Conservation (phyloP, 2,329 filamentous ascomycete species). For the Arthrinium puccinioides region DNA sequence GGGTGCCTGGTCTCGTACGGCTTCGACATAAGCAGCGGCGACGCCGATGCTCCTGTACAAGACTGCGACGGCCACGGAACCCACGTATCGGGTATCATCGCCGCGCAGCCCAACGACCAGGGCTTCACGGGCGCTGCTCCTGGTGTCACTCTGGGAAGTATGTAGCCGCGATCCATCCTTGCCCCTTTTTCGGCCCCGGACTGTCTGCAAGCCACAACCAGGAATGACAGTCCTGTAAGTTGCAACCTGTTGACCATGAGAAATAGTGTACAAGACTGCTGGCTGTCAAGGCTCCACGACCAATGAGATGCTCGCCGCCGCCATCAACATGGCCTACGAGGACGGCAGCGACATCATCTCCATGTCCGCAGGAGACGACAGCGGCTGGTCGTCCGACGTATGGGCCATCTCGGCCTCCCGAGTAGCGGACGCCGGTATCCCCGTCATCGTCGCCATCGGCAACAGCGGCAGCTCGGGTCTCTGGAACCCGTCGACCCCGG, state of each 20-base stretch:
- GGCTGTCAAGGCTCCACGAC: conserved; percentile 24
- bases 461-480: conserved; percentile 17
- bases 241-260: too few relatives aligned
- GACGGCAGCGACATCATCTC: conserved; percentile 29
- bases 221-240: too few relatives aligned
- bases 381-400: conserved; percentile 19
- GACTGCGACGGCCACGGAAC: conserved; percentile 31
- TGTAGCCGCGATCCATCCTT: neutral
- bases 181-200: too few relatives aligned
- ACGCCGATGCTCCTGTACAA: conserved; percentile 17
- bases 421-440: conserved; percentile 20
- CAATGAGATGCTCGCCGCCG: conserved; percentile 33
- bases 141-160: conserved; percentile 27
- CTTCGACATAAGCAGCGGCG: conserved; percentile 38
- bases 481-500: conserved; percentile 15
- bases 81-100: conserved; percentile 38
- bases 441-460: conserved; percentile 17
- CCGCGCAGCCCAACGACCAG: conserved; percentile 29
- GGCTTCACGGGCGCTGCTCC: conserved; percentile 36
- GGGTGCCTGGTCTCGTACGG: conserved; percentile 40
- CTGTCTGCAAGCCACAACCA: too few relatives aligned
- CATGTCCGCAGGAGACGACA: conserved; percentile 16
- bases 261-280: conserved; percentile 11
- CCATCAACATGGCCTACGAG: conserved; percentile 34
- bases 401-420: conserved; percentile 17